A percentile compares a stretch with the other conserved stretches of the same genome.
phyloP scores from a whole-genome alignment of 2,329 filamentous ascomycete genomes.

The Phialophora macrospora region DNA sequence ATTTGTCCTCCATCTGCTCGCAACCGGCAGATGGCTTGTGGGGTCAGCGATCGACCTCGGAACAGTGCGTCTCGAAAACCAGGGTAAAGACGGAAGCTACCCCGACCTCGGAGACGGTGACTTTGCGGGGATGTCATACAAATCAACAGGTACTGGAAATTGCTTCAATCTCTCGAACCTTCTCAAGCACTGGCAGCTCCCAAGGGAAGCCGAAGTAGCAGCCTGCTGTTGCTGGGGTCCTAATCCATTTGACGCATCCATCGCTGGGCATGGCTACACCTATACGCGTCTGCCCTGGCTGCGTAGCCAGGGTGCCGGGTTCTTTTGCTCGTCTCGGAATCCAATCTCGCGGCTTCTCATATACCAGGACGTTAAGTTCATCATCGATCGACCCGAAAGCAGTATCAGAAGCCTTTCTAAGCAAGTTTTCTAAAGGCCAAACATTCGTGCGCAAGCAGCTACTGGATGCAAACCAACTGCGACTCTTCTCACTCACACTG shows the following conservation, averaged over 20 bases:
- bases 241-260: not conserved
- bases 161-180: not conserved
- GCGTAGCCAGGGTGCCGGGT: not conserved
- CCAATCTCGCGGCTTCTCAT: conserved; percentile 21
- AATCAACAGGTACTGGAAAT: not conserved
- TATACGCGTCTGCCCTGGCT: conserved; percentile 15
- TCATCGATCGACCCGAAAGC: conserved; percentile 28
- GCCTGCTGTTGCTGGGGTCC: not conserved
- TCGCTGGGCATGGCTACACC: conserved; percentile 8
- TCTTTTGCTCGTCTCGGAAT: conserved; percentile 5
- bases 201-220: not conserved
- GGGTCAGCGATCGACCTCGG: conserved; percentile 23
- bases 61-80: conserved; percentile 27
- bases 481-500: conserved; percentile 65
- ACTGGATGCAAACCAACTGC: conserved; percentile 67
- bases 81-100: conserved; percentile 18
- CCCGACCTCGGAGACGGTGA: conserved; percentile 31
- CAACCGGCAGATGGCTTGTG: not conserved
- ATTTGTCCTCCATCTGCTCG: not conserved
- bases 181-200: not conserved
- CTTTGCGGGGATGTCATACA: conserved; percentile 20
- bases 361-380: conserved; percentile 5
- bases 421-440: conserved; percentile 49
- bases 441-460: conserved; percentile 55
- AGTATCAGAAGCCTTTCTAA: conserved; percentile 45